Base-by-base conservation (phyloP, 2,329 filamentous ascomycete species). In the Rhynchosporium secalis region DNA sequence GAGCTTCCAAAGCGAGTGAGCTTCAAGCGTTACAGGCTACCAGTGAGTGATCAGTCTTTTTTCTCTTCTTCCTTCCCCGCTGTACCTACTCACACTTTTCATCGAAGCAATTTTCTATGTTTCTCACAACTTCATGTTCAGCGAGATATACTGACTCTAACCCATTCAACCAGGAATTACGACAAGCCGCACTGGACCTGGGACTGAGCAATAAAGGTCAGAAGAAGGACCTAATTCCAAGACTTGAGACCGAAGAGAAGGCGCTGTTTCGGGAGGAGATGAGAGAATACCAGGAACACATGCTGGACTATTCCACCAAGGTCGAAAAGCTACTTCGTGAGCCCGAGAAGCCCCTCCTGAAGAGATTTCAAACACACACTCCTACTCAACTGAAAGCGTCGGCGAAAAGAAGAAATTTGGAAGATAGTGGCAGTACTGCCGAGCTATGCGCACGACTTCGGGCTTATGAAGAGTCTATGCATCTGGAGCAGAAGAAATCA, bases 151-250 rank as follows among this genome's bases (percentile, higher is more conserved):
- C 28, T 49, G 29, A 33, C 1, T 3, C 9, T 49, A 20, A 36
- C 12, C 1, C 7, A 1, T 33, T n/a, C 15, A 12, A 33, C 12
- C 15, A 49, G 47, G 49, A 52, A 40, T 20, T 52, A 3, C 10
- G 33, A 52, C 36, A 10, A 8, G 33, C 31, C 15, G 49, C 49
- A 9, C n/a, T 12, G n/a, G n/a, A 40, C n/a, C 49, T 52, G 10
- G 29, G 20, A 8, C 45, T 58, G 1, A n/a, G 15, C 38, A 20
- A 28, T 8, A 10, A 51, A n/a, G 56, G 45, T 29, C 45, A 4
- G 56, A 58, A 58, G 56, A 51, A 58, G 38, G 56, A 58, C 13
- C 20, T 58, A 29, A 28, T 58, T 8, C 33, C 20, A 49, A 13
- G 56, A 51, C 56, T 58, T n/a, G 45, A 40, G 6, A 29, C 9